A percentile compares a stretch with the other conserved stretches of the same genome.
Conservation (phyloP, 352 stramenopile species). For the Pythium sukuiense region DNA sequence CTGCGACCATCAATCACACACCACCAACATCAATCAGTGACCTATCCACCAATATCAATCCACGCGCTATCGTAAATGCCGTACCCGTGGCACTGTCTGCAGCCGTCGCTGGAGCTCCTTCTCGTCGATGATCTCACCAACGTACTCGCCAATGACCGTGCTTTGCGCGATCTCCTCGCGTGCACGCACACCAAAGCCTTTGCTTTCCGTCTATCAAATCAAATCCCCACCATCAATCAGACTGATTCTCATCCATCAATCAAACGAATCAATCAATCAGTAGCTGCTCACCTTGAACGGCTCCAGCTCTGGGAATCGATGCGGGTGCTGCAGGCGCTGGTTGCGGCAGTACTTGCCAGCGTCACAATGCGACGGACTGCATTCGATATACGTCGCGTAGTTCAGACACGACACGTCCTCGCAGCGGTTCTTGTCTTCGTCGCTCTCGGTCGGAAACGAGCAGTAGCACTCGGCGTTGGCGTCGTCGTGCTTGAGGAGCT, state of each 20-base stretch:
- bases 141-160: constrained; percentile 88
- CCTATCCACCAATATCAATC: background rate
- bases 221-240: background rate
- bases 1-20: constrained; percentile 22
- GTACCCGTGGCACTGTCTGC: constrained; percentile 53
- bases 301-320: constrained; percentile 64
- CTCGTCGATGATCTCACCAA: constrained; percentile 91
- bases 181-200: constrained; percentile 85
- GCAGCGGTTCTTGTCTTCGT: constrained; percentile 52
- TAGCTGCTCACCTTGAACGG: constrained; percentile 51
- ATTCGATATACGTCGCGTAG: constrained; percentile 88
- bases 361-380: constrained; percentile 40
- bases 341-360: constrained; percentile 60
- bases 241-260: constrained; percentile 3
- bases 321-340: constrained; percentile 72
- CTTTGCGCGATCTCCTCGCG: constrained; percentile 56
- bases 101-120: constrained; percentile 69
- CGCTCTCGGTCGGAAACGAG: constrained; percentile 38
- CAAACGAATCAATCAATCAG: background rate
- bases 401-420: constrained; percentile 89
- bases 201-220: constrained; percentile 53
- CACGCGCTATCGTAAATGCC: background rate
- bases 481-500: constrained; percentile 38
- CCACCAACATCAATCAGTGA: background rate
- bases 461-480: constrained; percentile 60